Base-by-base conservation (phyloP, 2,329 filamentous ascomycete genomes). In the Colletotrichum cereale region DNA sequence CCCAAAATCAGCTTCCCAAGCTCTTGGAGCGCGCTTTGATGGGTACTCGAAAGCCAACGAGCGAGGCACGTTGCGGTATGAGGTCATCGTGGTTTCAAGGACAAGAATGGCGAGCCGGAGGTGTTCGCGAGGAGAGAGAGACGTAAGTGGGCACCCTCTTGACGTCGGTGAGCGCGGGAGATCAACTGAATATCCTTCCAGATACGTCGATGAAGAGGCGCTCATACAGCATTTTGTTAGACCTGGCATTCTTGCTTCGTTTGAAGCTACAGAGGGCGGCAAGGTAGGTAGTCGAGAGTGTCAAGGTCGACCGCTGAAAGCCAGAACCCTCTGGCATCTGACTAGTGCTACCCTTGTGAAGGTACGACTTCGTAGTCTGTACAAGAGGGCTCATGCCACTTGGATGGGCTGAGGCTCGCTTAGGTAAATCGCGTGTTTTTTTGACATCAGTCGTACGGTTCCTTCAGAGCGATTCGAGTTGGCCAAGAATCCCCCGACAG, bases 51-150 rank as follows among this genome's bases (percentile, higher is more conserved):
- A 74, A 53, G 71, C 70, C 34, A 74, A 77, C 50, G 75, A 79
- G 73, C 76, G 75, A 36, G 63, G 58, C 16, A 74, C 74, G 26
- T 73, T 79, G n/a, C 73, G 75, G 21, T 79, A 76, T 40, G 74
- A 77, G 68, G 40, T 77, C 78, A 77, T 56, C 67, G 74, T 42
- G 75, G 74, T 24, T 71, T 75, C 42, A 69, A 72, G 11, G 74
- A 77, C 61, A 66, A 75, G 36, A 76, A 76, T 34, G 62, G 55
- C 29, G 73, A 74, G 50, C 74, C 75, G 21, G 69, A 76, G 40
- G 74, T 77, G 61, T 75, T 77, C 62, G 68, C 79, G 38, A n/a
- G n/a, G 63, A 76, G 50, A 69, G 77, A 16, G 77, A 78, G 67
- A 75, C 74, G 78, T 78, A 72, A 71, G 64, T 73, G 52, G 31